These are phyloP conservation scores for Phytophthora pseudosyringae DNA, from an alignment of 352 stramenopile species.

Conservation along the genomic window DNA sequence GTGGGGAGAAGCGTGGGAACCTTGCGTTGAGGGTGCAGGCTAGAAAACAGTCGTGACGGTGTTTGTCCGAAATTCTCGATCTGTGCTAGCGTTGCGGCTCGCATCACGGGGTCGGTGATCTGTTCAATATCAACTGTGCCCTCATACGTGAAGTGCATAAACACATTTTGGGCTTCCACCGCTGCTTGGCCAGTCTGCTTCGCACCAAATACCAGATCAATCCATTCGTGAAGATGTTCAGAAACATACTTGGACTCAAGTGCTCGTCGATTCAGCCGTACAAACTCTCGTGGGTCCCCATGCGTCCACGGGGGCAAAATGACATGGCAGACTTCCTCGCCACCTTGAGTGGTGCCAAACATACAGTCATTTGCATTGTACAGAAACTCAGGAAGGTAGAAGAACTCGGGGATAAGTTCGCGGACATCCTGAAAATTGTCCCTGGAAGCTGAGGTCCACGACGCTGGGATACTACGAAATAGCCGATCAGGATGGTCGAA, in stretches of 20 bases:
- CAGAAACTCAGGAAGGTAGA: slow-evolving; percentile 80
- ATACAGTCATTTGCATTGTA: slow-evolving; percentile 77
- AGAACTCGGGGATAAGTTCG: slow-evolving; percentile 86
- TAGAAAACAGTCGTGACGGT: slow-evolving; percentile 76
- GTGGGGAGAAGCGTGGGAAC: slow-evolving; percentile 42
- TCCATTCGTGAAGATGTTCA: slow-evolving; percentile 97
- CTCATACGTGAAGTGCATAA: slow-evolving; percentile 90
- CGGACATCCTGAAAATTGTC: slow-evolving; percentile 92
- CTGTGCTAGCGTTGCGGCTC: slow-evolving; percentile 91
- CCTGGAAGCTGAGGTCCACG: slow-evolving; percentile 93
- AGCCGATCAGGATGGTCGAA: slow-evolving; percentile 97
- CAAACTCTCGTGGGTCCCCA: slow-evolving; percentile 92
- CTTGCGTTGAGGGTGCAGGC: slow-evolving; percentile 68
- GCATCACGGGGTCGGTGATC: slow-evolving; percentile 89
- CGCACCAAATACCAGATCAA: slow-evolving; percentile 97
- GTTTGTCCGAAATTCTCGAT: slow-evolving; percentile 94
- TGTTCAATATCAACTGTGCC: slow-evolving; percentile 80
- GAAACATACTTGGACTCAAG: slow-evolving; percentile 97
- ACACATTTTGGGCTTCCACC: slow-evolving; percentile 94
- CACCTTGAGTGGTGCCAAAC: slow-evolving; percentile 78
- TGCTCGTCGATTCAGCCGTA: slow-evolving; percentile 94
- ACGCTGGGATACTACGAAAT: slow-evolving; percentile 95
- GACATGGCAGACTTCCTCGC: slow-evolving; percentile 93
- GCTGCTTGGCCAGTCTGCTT: slow-evolving; percentile 95
- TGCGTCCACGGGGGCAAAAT: slow-evolving; percentile 95